These are phyloP conservation scores for Pyrenochaeta sp. DNA, from an alignment of 2,329 filamentous ascomycete species.

Conservation along the genomic window DNA sequence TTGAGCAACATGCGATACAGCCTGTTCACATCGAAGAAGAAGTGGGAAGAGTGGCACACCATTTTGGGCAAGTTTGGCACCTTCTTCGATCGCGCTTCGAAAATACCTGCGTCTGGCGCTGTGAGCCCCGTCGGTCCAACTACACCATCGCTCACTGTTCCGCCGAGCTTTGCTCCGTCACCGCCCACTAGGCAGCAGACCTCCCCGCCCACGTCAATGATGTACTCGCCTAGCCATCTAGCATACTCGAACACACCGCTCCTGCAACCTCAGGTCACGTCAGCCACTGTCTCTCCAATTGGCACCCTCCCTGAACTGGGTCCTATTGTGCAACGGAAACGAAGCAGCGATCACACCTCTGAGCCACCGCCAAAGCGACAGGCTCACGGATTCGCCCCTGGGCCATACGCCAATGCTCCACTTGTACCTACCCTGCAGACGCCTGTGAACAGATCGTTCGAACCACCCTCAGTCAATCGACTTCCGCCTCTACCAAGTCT, in stretches of 20 bases:
- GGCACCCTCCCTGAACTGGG: slow-evolving; percentile 53
- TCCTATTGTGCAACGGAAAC: slow-evolving; percentile 59
- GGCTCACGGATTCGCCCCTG: slow-evolving; percentile 47
- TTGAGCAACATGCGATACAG: slow-evolving; percentile 98
- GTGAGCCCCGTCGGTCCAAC: slow-evolving; percentile 45
- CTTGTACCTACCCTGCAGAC: slow-evolving; percentile 46
- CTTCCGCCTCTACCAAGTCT: slow-evolving; percentile 76
- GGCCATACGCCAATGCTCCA: slow-evolving; percentile 47
- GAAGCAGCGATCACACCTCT: slow-evolving; percentile 64
- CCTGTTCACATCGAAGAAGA: slow-evolving; percentile 81
- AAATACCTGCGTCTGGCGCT: slow-evolving; percentile 52
- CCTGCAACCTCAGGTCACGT: slow-evolving; percentile 51
- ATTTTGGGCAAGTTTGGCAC: slow-evolving; percentile 83
- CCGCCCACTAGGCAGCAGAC: slow-evolving; percentile 60
- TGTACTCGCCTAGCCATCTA: slow-evolving; percentile 54
- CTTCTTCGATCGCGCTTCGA: slow-evolving; percentile 78
- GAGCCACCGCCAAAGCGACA: slow-evolving; percentile 66
- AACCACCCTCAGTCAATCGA: slow-evolving; percentile 52
- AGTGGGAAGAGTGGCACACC: slow-evolving; percentile 88
- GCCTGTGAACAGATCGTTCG: slow-evolving; percentile 44
- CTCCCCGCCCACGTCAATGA: slow-evolving; percentile 57
- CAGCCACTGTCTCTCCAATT: slow-evolving; percentile 55
- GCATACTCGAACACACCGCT: slow-evolving; percentile 52
- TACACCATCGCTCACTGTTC: slow-evolving; percentile 49
- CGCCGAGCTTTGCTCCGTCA: slow-evolving; percentile 58